These are phyloP conservation scores for Fraxinus albicans DNA, from an alignment of 305 asterid genomes.

Conservation along the genomic window DNA sequence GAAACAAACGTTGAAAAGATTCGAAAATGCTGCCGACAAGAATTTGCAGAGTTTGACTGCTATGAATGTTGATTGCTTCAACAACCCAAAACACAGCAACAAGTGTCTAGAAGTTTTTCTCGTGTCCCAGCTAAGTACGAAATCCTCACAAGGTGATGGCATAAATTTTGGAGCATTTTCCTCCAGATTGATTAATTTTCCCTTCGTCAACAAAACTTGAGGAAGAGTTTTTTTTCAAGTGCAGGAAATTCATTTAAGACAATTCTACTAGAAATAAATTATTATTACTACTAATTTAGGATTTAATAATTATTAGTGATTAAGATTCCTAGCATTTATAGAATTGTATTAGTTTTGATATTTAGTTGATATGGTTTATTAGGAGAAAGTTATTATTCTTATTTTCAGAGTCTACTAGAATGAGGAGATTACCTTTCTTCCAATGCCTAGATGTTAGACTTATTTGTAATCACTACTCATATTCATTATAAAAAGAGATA, in stretches of 20 bases:
- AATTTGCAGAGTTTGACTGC: not conserved
- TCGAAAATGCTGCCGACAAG: not conserved
- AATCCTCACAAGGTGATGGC: not conserved
- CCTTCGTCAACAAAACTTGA: not conserved
- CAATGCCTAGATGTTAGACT: not conserved
- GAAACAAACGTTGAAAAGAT: not conserved
- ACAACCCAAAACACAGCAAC: not conserved
- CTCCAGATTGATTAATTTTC: not conserved
- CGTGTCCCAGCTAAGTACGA: not conserved
- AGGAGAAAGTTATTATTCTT: not conserved
- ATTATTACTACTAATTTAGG: not conserved
- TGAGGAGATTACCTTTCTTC: not conserved
- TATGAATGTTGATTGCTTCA: not conserved
- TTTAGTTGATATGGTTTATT: not conserved
- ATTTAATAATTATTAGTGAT: too few species aligned
- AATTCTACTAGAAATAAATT: not conserved
- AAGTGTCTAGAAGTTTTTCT: too few species aligned
- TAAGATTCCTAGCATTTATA: not conserved
- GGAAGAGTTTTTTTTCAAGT: not conserved
- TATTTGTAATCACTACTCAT: not conserved
- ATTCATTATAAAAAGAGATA: not conserved
- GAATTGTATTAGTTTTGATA: not conserved
- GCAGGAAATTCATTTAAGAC: not conserved
- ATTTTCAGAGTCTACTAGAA: not conserved
- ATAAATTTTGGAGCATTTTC: not conserved